Evolutionary conservation across 805 yeast species (phyloP), one percentile per base, ranked within the genome.

Genomic region (Cyberlindnera mississippiensis): DNA sequence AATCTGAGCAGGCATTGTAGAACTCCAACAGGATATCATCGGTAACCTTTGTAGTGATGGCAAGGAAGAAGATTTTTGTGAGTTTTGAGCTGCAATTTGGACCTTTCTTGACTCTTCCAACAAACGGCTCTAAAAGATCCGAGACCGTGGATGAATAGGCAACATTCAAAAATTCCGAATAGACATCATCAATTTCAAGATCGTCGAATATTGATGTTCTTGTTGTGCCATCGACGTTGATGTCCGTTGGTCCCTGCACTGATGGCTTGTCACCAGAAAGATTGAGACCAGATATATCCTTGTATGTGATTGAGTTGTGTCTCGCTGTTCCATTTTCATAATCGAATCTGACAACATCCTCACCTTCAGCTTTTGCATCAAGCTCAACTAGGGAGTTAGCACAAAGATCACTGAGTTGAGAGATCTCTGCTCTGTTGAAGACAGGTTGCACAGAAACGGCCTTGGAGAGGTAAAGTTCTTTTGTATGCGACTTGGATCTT

Each of bases 401-500:
- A 18, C 80, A 72, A 38, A 80, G 65, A 60, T 93, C 99, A 58
- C 89, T 84, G 53, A 93, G 71, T 50, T 80, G 81, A 34, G 93
- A 83, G 38, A 91, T 84, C 54, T 86, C 91, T 49, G 85, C 83
- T 48, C 95, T 78, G 57, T 93, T 95, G 66, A 93, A 93, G 11
- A 91, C 95, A 0, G 99, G 98, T 63, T 93, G 99, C 6, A 93
- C 96, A 47, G 87, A 88, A 12, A 93, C 96, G 0, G 96, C 96
- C 0, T 96, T 84, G 24, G 88, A 80, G 37, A 93, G 72, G 60
- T 90, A 93, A 38, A 93, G 71, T 60, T 93, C 99, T 58, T 90
- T 89, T 6, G 96, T 89, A 52, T 87, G 95, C 3, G 96, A 86
- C 57, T 91, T 89, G 17, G 96, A 88, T 48, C 97, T 72, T 64